Percentiles rank a stretch among this genome's conserved stretches.
These are phyloP conservation scores for Candida sakaeoensis DNA, from an alignment of 805 yeast species.

Conservation along the genomic window DNA sequence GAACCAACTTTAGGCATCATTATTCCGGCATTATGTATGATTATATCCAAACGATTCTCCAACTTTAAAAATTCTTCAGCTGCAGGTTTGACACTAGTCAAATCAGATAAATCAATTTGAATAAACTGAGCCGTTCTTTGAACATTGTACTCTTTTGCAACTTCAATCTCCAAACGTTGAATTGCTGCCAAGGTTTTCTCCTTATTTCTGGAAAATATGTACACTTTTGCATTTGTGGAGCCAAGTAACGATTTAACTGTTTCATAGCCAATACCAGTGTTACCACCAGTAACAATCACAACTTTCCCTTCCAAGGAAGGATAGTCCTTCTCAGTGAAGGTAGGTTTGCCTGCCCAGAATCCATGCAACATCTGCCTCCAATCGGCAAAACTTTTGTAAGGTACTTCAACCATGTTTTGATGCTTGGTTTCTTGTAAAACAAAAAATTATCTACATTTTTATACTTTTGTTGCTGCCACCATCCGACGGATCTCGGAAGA, in stretches of 20 bases:
- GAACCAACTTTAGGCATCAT: constrained; percentile 19
- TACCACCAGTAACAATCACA: constrained; percentile 40
- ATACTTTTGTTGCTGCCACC: too few relatives aligned
- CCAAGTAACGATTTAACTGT: constrained; percentile 25
- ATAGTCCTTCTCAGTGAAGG: constrained; percentile 9
- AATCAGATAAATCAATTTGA: constrained; percentile 34
- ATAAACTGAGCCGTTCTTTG: constrained; percentile 11
- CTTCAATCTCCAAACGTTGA: constrained; percentile 18
- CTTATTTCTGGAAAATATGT: constrained; percentile 32
- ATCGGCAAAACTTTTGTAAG: constrained; percentile 5
- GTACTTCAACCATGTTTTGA: constrained; percentile 4
- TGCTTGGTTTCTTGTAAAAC: background rate
- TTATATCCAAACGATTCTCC: constrained; percentile 17
- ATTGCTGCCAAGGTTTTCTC: constrained; percentile 27
- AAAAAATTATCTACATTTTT: too few relatives aligned
- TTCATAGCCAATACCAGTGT: constrained; percentile 33
- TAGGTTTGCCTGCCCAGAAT: constrained; percentile 10
- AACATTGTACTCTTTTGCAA: constrained; percentile 15
- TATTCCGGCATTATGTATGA: constrained; percentile 27
- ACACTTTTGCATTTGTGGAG: constrained; percentile 29
- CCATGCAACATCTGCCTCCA: constrained; percentile 10
- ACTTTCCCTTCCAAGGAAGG: constrained; percentile 35
- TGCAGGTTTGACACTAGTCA: constrained; percentile 38
- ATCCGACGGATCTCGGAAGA: background rate
- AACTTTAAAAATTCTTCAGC: constrained; percentile 18